A percentile compares a stretch with the other conserved stretches of the same genome.
phyloP scores from a whole-genome alignment of 192 early-diverging fungal species.

The Funneliformis geosporum region DNA sequence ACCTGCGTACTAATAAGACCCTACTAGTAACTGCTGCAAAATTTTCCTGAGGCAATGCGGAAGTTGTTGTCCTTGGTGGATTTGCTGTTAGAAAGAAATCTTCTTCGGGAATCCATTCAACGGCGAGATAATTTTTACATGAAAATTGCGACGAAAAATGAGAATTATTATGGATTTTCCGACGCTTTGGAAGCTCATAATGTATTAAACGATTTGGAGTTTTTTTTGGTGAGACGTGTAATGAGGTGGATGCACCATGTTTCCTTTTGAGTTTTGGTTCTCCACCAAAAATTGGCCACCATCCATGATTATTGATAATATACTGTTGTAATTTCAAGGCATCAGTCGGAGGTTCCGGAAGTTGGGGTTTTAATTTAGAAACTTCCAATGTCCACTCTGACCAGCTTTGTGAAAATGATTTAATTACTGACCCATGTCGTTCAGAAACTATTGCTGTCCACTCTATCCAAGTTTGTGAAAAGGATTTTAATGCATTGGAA shows the following conservation, averaged over 20 bases:
- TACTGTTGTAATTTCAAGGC: conserved; percentile 25
- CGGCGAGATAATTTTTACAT: conserved; percentile 34
- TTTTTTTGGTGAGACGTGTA: neutral
- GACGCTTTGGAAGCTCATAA: conserved; percentile 21
- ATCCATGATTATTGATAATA: conserved; percentile 30
- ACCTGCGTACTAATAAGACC: conserved; percentile 31
- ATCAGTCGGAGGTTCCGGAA: conserved; percentile 5
- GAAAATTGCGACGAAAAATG: conserved; percentile 34
- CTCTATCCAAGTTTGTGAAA: neutral
- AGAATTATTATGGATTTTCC: conserved; percentile 31
- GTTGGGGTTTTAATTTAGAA: conserved; percentile 15
- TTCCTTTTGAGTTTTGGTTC: conserved; percentile 28
- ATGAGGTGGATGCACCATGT: neutral
- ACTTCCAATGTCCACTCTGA: conserved; percentile 24
- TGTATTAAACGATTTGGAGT: neutral
- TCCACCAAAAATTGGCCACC: conserved; percentile 34
- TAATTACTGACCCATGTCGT: neutral
- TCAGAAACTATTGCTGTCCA: neutral
- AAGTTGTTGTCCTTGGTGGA: conserved; percentile 32
- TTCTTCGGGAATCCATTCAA: conserved; percentile 32
- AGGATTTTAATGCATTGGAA: neutral
- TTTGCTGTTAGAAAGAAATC: neutral
- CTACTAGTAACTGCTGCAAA: conserved; percentile 34
- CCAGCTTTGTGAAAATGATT: conserved; percentile 25
- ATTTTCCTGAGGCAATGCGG: conserved; percentile 32